Conservation (phyloP, 441 rosid species). For the Bocquillonia castaneifolia region DNA sequence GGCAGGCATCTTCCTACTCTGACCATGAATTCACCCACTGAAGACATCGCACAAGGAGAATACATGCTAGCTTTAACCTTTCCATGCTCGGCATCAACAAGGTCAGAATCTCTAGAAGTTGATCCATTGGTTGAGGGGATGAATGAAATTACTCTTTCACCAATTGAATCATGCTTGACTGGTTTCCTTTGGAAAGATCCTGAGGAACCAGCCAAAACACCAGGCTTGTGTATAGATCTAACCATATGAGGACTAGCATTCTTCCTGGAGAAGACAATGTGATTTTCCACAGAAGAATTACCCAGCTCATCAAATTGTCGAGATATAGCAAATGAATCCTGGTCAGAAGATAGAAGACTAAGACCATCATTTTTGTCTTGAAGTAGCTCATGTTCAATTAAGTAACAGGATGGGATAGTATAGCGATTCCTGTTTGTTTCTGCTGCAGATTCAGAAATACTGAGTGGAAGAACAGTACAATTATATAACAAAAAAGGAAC, state of each 20-base stretch:
- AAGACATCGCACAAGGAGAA: conserved; percentile 57
- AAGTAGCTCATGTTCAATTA: conserved; percentile 45
- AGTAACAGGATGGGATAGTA: conserved; percentile 73
- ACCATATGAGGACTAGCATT: conserved; percentile 27
- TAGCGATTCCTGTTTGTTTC: conserved; percentile 47
- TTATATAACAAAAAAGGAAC: conserved; percentile 82
- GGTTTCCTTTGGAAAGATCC: conserved; percentile 24
- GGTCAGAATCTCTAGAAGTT: conserved; percentile 35
- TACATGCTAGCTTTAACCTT: conserved; percentile 74
- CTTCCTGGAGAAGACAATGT: conserved; percentile 37
- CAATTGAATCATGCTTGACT: conserved; percentile 28
- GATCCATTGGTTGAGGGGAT: conserved; percentile 31
- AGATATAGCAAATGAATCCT: conserved; percentile 32
- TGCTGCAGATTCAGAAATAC: conserved; percentile 52
- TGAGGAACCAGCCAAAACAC: conserved; percentile 32
- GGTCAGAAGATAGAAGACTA: conserved; percentile 54
- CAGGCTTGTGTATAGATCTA: conserved; percentile 38
- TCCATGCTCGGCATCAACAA: conserved; percentile 37
- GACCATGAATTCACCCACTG: conserved; percentile 51
- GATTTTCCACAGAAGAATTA: conserved; percentile 39
- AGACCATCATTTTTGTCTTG: conserved; percentile 61
- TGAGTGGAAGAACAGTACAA: conserved; percentile 76
- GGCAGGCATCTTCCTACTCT: conserved; percentile 48
- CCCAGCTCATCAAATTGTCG: conserved; percentile 29
- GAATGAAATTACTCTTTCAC: conserved; percentile 30